Evolutionary conservation across 2,329 filamentous ascomycete species (phyloP), one percentile per base, ranked within the genome.

Genomic region (Trichoderma sp.): DNA sequence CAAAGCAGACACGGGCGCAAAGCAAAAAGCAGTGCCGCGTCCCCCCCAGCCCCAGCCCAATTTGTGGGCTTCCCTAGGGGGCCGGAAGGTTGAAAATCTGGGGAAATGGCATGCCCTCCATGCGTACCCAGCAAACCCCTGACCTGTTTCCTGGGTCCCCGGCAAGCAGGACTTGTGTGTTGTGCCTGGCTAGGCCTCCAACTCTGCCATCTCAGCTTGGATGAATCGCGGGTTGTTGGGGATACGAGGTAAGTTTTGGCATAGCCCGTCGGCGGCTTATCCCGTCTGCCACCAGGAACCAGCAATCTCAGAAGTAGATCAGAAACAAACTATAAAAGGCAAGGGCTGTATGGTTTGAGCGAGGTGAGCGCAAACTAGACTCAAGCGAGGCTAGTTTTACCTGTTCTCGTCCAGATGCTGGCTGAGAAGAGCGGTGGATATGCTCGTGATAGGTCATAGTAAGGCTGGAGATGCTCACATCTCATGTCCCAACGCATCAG

Each of bases 71-170:
- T 53, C 34, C 15, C 39, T 43, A 28, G 43, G 57, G 70, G 57
- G 57, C 62, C 30, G 55, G 34, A 53, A 53, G 43, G 39, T 43
- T 30, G 58, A 68, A 71, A 68, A 72, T 72, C 70, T 68, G 70
- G 70, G 70, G 70, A 72, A 72, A 64, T 58, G 50, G 28, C 70
- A 68, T 68, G 64, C 64, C 59, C 47, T 39, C 58, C 64, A 71
- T 71, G 64, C 47, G 69, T 67, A 55, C 58, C 58, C 47, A 28
- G 43, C 64, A 68, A 63, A 58, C 53, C 64, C 53, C 15, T 34
- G 59, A n/a, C 39, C 36, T 68, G 20, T 17, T 13, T 50, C 26
- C 57, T 68, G 66, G 64, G 66, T 28, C 28, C 57, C 55, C 36
- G n/a, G 66, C 36, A 68, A 59, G 66, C 32, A 68, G n/a, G 53